Conservation (phyloP, 2,329 filamentous ascomycete genomes). For the Alternaria ventricosa region DNA sequence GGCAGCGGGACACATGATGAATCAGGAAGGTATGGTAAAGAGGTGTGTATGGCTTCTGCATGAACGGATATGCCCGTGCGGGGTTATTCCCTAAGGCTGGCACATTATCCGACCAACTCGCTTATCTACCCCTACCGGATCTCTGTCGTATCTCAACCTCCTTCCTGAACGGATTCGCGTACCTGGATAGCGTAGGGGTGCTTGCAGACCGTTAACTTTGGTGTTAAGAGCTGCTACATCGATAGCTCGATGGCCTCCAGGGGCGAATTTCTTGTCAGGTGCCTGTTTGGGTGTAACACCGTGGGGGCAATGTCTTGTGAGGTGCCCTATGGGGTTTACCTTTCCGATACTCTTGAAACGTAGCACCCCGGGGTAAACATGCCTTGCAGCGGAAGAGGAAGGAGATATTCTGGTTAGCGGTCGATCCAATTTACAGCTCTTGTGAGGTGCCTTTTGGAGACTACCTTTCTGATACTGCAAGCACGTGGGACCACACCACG, state of each 20-base stretch:
- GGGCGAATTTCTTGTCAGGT: conserved; percentile 18
- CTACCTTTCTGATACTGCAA: conserved; percentile 16
- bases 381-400: conserved; percentile 23
- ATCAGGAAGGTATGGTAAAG: conserved; percentile 28
- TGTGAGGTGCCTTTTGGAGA: conserved; percentile 16
- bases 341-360: conserved; percentile 15
- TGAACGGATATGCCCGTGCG: conserved; percentile 18
- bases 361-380: neutral
- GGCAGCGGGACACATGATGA: conserved; percentile 18
- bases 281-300: conserved; percentile 20
- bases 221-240: conserved; percentile 13
- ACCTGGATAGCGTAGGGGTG: conserved; percentile 11
- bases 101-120: conserved; percentile 1
- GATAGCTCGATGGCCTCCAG: conserved; percentile 9
- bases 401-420: conserved; percentile 14
- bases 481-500: conserved; percentile 7
- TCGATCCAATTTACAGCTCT: conserved; percentile 11
- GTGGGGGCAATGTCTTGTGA: conserved; percentile 3
- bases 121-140: conserved; percentile 11
- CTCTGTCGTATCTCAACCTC: conserved; percentile 22
- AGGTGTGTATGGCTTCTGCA: conserved; percentile 22
- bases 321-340: conserved; percentile 13
- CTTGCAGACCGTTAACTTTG: conserved; percentile 10
- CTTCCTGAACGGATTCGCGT: conserved; percentile 18
- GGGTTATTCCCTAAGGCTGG: conserved; percentile 12